A percentile compares a stretch with the other conserved stretches of the same genome.
phyloP scores from a whole-genome alignment of 1,139 yeast species.

The Kluyveromyces sp. region DNA sequence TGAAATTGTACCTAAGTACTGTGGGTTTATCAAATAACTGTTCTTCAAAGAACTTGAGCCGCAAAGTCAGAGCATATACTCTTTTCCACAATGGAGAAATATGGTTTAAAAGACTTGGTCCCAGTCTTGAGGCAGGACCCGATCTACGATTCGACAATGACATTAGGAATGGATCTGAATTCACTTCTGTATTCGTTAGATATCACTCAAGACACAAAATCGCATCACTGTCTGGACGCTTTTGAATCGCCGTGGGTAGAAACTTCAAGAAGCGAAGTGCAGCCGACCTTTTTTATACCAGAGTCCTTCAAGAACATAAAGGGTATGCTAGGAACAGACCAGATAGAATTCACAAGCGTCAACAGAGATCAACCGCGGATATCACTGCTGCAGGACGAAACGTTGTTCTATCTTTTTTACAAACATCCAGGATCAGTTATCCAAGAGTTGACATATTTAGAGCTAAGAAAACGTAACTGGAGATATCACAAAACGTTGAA shows the following conservation, averaged over 20 bases:
- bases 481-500: slow-evolving; percentile 92
- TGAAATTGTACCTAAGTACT: too few relatives aligned
- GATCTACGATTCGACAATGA: slow-evolving; percentile 37
- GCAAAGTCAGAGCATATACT: too few relatives aligned
- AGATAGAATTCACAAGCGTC: slow-evolving; percentile 32
- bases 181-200: slow-evolving; percentile 52
- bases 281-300: slow-evolving; percentile 55
- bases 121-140: slow-evolving; percentile 46
- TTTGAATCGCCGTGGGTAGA: slow-evolving; percentile 94
- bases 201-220: slow-evolving; percentile 33
- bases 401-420: slow-evolving; percentile 87
- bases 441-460: slow-evolving; percentile 92
- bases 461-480: slow-evolving; percentile 88
- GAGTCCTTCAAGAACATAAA: slow-evolving; percentile 37
- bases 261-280: slow-evolving; percentile 84
- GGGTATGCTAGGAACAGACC: slow-evolving; percentile 27
- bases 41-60: too few relatives aligned
- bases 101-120: slow-evolving; percentile 68
- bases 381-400: slow-evolving; percentile 78
- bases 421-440: slow-evolving; percentile 88
- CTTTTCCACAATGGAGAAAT: slow-evolving; percentile 56
- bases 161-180: slow-evolving; percentile 78
- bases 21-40: too few relatives aligned
- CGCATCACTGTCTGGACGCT: slow-evolving; percentile 40
- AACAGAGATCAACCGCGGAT: slow-evolving; percentile 62